Evolutionary conservation across 768 basidiomycete species (phyloP), one percentile per base, ranked within the genome.

Genomic region (Xerocomellus dryophilus): DNA sequence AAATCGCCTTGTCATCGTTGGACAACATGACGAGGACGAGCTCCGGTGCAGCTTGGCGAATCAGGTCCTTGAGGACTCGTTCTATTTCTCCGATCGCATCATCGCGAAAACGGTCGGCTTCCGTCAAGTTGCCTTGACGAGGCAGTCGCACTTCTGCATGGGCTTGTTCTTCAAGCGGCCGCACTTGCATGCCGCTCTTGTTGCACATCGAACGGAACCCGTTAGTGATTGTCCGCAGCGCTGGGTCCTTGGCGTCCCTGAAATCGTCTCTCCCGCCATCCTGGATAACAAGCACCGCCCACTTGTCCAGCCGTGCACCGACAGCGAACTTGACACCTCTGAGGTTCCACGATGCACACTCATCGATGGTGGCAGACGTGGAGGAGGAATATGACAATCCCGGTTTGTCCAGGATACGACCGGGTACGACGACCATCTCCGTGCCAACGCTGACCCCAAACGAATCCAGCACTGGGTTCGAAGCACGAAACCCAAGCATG

Each of bases 251-350:
- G 4, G 69, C 42, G 4, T 73, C 76, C 0, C 7, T 29, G 61
- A 90, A 91, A 61, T 90, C 86, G 21, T 78, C 76, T 20, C 74
- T 58, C 3, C 52, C 46, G 51, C 77, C 74, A 56, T 90, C 88
- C 47, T 74, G 70, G 54, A 93, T 80, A 41, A 88, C 69, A 14
- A 93, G 71, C 7, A 90, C 85, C 1, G 78, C 84, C 86, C 87
- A 89, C 29, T 78, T 79, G 38, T 73, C 68, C 45, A 93, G 66
- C 17, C 57, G 68, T 2, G 74, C 83, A 4, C 87, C 86, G 18
- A 68, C 71, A 3, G 80, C 71, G 61, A 92, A 92, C 59, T 77
- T 81, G 76, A 72, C 70, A 45, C 74, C 71, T 32, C 78, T 65
- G 40, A 83, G 62, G 58, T 83, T 81, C 80, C 80, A 82, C 27